Percentiles rank a stretch among this genome's conserved stretches.
Conservation (phyloP, 164 flowering plant species). For the Nymphaea thermarum region DNA sequence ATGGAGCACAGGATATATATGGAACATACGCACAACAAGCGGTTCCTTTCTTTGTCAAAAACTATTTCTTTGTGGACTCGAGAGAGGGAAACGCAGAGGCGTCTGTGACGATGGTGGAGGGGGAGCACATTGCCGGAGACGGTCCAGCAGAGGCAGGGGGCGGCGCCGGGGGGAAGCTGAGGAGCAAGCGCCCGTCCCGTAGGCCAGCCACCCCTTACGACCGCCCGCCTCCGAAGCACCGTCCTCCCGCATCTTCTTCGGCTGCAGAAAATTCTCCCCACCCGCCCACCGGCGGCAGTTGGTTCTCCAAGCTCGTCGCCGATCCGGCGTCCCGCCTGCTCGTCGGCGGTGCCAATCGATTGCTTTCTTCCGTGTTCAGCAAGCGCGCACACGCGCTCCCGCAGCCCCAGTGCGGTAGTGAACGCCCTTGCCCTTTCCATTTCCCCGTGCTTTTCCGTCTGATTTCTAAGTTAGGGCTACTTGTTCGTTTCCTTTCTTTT, state of each 20-base stretch:
- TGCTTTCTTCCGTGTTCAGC: slow-evolving; percentile 51
- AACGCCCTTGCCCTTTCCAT: too few species aligned
- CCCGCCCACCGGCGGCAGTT: slow-evolving; percentile 7
- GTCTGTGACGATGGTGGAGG: background rate
- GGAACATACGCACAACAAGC: too few species aligned
- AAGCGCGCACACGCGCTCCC: slow-evolving; percentile 9
- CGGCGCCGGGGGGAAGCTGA: slow-evolving; percentile 68
- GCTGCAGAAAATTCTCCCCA: too few species aligned
- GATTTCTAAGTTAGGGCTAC: too few species aligned
- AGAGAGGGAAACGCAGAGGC: too few species aligned
- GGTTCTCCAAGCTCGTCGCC: slow-evolving; percentile 49
- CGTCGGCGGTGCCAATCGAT: slow-evolving; percentile 38
- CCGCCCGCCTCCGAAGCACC: slow-evolving; percentile 27
- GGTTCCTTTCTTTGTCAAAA: too few species aligned
- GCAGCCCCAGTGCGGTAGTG: background rate
- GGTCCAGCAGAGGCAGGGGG: slow-evolving; percentile 3
- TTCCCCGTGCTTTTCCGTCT: too few species aligned
- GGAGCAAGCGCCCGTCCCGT: slow-evolving; percentile 21
- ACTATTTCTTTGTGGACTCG: too few species aligned
- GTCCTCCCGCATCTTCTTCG: too few species aligned
- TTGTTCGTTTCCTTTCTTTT: too few species aligned
- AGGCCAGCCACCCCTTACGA: slow-evolving; percentile 51
- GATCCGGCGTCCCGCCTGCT: slow-evolving; percentile 53
- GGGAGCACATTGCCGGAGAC: background rate
- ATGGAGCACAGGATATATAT: too few species aligned